Base-by-base conservation (phyloP, 2,329 filamentous ascomycete genomes). In the Colletotrichum spinosum region DNA sequence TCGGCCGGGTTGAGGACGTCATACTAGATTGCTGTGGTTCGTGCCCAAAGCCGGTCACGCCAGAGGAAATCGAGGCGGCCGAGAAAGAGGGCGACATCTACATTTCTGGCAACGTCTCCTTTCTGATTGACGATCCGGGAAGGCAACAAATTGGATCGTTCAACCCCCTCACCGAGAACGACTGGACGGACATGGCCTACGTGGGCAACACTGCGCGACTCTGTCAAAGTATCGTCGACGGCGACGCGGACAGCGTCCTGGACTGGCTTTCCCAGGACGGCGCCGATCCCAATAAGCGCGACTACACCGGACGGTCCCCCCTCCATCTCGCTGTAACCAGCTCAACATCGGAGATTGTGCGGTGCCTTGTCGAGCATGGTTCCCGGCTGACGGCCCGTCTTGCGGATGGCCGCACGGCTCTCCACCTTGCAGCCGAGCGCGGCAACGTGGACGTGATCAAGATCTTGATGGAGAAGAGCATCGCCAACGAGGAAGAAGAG, bases 111-210 rank as follows among this genome's bases (percentile, higher is more conserved):
- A 83, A 86, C 25, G 83, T 96, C 9, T 82, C 83, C 0, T 97
- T 97, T 76, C 82, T 96, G 70, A 90, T 90, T 68, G 92, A 97
- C 71, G 87, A 97, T 70, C 92, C 93, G 2, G 93, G 93, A 15
- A 85, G 93, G 60, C 93, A 96, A 73, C 80, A 86, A 75, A 88
- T 88, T 54, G 86, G 86, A 34, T 87, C 84, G 9, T 97, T 97
- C 79, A 91, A 96, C 70, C 93, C 93, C 0, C 83, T 95, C 42
- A 94, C 91, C 0, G 89, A 93, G 46, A 85, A 92, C 55, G 92
- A 96, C 72, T 97, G 93, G 92, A 96, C 93, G 1, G 92, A 94
- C 69, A 96, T 97, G 92, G 92, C 93, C 0, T 97, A 97, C 69
- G 85, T 97, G 41, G 92, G 92, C 10, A 92, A 94, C 69, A 94